These are phyloP conservation scores for Candida bentonensis DNA, from an alignment of 805 yeast genomes.

Conservation along the genomic window DNA sequence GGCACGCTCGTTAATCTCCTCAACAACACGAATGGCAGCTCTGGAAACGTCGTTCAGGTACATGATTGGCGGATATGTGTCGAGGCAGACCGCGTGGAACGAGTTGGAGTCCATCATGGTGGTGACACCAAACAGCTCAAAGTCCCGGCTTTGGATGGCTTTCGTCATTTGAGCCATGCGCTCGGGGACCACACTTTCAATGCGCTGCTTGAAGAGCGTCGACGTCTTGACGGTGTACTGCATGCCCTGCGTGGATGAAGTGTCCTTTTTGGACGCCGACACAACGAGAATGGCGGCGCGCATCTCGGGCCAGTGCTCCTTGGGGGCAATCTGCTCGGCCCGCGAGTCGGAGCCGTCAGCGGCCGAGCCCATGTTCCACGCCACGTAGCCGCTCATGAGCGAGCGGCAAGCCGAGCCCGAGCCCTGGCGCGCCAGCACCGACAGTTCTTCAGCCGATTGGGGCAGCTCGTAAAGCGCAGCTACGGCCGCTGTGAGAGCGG, in stretches of 20 bases:
- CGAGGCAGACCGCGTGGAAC: conserved; percentile 96
- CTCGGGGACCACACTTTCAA: conserved; percentile 69
- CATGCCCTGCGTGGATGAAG: conserved; percentile 93
- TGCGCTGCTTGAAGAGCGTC: conserved; percentile 68
- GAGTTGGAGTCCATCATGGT: conserved; percentile 96
- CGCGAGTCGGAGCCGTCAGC: conserved; percentile 81
- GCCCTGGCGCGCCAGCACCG: conserved; percentile 93
- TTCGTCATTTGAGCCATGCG: conserved; percentile 73
- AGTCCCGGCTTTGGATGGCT: conserved; percentile 62
- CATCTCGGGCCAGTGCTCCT: conserved; percentile 82
- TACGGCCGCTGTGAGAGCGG: conserved; percentile 85
- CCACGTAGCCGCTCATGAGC: conserved; percentile 92
- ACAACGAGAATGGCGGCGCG: conserved; percentile 87
- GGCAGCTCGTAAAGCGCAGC: conserved; percentile 76
- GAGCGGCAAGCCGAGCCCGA: conserved; percentile 98
- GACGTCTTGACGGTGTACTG: conserved; percentile 87
- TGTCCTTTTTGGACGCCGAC: conserved; percentile 85
- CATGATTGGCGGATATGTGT: conserved; percentile 90
- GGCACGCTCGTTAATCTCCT: conserved; percentile 54
- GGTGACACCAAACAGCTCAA: conserved; percentile 66
- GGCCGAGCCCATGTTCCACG: conserved; percentile 90
- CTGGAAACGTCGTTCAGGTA: conserved; percentile 86
- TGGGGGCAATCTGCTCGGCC: conserved; percentile 84
- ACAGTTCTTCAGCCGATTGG: conserved; percentile 70
- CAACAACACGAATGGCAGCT: conserved; percentile 63